Percentiles rank a stretch among this genome's conserved stretches.
These are phyloP conservation scores for Colletotrichum tabaci DNA, from an alignment of 2,329 filamentous ascomycete species.

Conservation along the genomic window DNA sequence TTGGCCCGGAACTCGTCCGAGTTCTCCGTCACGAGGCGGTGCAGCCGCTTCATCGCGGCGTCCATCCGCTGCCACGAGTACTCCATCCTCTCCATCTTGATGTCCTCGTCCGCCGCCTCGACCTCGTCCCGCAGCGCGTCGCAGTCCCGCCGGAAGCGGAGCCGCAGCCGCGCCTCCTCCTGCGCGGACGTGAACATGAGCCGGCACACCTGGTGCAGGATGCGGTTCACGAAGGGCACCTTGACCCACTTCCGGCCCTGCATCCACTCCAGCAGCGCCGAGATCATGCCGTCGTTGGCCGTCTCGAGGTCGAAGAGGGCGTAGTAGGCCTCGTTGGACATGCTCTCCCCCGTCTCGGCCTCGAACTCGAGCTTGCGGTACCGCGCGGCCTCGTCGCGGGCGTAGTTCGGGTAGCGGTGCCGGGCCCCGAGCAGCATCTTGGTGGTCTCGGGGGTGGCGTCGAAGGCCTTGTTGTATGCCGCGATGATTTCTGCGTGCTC, in stretches of 20 bases:
- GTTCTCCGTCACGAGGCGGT: background rate
- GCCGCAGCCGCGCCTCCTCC: conserved; percentile 38
- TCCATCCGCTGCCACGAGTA: conserved; percentile 22
- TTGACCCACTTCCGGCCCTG: conserved; percentile 37
- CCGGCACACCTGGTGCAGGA: conserved; percentile 30
- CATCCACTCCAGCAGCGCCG: conserved; percentile 36
- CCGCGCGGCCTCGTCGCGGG: conserved; percentile 30
- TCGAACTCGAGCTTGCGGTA: conserved; percentile 37
- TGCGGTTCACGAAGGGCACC: conserved; percentile 34
- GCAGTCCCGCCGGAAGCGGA: conserved; percentile 9
- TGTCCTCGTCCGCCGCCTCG: background rate
- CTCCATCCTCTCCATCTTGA: background rate
- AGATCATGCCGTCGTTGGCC: conserved; percentile 41
- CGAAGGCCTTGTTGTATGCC: conserved; percentile 14
- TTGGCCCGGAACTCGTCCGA: background rate
- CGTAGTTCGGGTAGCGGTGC: conserved; percentile 26
- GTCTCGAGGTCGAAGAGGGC: conserved; percentile 37
- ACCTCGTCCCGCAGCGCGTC: conserved; percentile 9
- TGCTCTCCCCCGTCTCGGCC: conserved; percentile 30
- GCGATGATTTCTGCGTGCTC: background rate
- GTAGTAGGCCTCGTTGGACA: conserved; percentile 33
- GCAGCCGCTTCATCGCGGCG: background rate
- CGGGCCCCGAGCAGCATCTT: conserved; percentile 3
- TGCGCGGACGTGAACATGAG: conserved; percentile 35
- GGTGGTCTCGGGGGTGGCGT: background rate